Evolutionary conservation across 768 basidiomycete species (phyloP), one percentile per base, ranked within the genome.

Genomic region (Amanita subjunquillea): DNA sequence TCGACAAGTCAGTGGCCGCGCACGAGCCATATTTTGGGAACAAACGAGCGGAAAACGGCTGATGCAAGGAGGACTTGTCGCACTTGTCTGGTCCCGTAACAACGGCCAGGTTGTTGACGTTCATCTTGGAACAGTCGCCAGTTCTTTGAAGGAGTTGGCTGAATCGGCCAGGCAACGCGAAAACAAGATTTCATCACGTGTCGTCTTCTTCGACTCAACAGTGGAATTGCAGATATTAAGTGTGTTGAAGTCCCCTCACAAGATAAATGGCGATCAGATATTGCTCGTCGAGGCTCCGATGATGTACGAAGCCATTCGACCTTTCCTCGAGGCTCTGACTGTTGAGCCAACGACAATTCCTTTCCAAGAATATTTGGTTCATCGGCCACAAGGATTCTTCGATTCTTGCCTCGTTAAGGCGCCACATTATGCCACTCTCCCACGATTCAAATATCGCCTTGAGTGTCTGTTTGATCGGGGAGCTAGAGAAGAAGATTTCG

Each of bases 251-350:
- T 30, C 8, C 27, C 32, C 42, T 37, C 15, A 45, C 8, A 44
- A 15, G n/a, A 36, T 8, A 15, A 5, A 45, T 6, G 62, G 8
- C 15, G 27, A 68, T 56, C 60, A 54, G 6, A 66, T 56, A 46
- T 48, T 83, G 2, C 65, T 87, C 22, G 65, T 87, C 12, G 85
- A 87, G 54, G 72, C 77, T 0, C 73, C 77, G 0, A 76, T 87
- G 53, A 76, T 87, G 76, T 85, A 76, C 54, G 85, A 85, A 54
- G 70, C 81, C 0, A 75, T 83, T 32, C 70, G 82, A 6, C 86
- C 86, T 0, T 87, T 87, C 67, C 69, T 88, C 12, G 73, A 83
- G 53, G 73, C 77, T 0, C 69, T 88, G 3, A 71, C 77, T 17
- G 65, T 68, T 1, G 83, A 81, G 50, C 82, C 86, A 0, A 74